phyloP scores from a whole-genome alignment of 164 flowering plant genomes.

The Stephania japonica region DNA sequence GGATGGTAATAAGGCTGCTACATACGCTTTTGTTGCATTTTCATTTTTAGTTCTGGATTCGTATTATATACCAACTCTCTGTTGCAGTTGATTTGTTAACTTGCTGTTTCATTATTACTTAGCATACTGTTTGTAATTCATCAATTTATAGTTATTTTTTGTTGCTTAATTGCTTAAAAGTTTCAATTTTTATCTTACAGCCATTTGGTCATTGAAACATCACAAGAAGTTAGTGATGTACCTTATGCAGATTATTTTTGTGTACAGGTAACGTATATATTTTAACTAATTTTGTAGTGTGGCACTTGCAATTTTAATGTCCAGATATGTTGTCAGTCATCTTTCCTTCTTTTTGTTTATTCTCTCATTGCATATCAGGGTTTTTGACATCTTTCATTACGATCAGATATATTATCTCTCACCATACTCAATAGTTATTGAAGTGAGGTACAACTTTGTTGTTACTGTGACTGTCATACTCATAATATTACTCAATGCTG shows the following conservation, averaged over 20 bases:
- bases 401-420: not conserved
- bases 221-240: conserved; percentile 81
- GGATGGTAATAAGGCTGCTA: too few relatives aligned
- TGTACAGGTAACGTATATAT: conserved; percentile 60
- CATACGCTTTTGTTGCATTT: too few relatives aligned
- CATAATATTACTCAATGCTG: not conserved
- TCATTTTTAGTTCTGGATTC: too few relatives aligned
- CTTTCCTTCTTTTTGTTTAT: not conserved
- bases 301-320: not conserved
- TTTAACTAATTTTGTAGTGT: not conserved
- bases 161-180: conserved; percentile 11
- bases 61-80: too few relatives aligned
- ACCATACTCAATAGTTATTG: not conserved
- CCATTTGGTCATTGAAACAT: conserved; percentile 78
- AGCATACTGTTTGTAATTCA: too few relatives aligned
- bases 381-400: not conserved
- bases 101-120: too few relatives aligned
- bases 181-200: conserved; percentile 36
- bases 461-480: not conserved
- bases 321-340: not conserved
- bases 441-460: not conserved
- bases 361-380: not conserved
- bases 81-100: too few relatives aligned
- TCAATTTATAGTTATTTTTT: not conserved
- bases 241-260: conserved; percentile 87